Percentiles rank a stretch among this genome's conserved stretches.
These are phyloP conservation scores for Cladochytrium replicatum DNA, from an alignment of 192 early-diverging fungal species.

Conservation along the genomic window DNA sequence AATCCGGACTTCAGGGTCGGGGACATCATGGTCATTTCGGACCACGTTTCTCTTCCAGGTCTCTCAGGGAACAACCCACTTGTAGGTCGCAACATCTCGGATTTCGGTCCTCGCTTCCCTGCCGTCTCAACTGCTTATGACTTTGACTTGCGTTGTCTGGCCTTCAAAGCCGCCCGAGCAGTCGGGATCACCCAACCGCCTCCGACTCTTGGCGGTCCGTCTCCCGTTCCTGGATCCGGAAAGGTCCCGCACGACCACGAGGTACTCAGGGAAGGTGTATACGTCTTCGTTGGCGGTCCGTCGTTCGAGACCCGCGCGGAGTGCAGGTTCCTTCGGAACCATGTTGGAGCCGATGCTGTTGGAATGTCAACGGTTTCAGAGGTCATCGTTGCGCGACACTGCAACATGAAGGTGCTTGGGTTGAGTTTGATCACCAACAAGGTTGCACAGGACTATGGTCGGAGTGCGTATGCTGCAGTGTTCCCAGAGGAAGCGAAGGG, in stretches of 20 bases:
- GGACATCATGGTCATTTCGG: slow-evolving; percentile 69
- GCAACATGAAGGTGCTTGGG: slow-evolving; percentile 70
- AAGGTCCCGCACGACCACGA: slow-evolving; percentile 18
- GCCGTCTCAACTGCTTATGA: slow-evolving; percentile 78
- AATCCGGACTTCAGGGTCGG: slow-evolving; percentile 69
- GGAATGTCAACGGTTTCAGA: slow-evolving; percentile 89
- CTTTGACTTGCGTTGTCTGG: slow-evolving; percentile 60
- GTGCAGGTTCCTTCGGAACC: slow-evolving; percentile 50
- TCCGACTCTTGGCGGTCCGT: background rate
- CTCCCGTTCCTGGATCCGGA: background rate
- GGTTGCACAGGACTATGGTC: slow-evolving; percentile 32
- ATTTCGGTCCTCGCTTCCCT: slow-evolving; percentile 81
- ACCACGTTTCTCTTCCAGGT: slow-evolving; percentile 39
- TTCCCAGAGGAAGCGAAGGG: slow-evolving; percentile 1
- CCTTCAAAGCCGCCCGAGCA: slow-evolving; percentile 49
- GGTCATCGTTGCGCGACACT: slow-evolving; percentile 75
- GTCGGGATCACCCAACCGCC: slow-evolving; percentile 30
- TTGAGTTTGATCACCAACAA: slow-evolving; percentile 71
- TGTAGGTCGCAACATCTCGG: slow-evolving; percentile 70
- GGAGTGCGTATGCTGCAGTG: slow-evolving; percentile 27
- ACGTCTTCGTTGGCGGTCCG: slow-evolving; percentile 79
- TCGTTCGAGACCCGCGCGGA: slow-evolving; percentile 85
- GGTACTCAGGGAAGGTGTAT: slow-evolving; percentile 70
- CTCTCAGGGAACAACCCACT: slow-evolving; percentile 63
- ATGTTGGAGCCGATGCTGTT: slow-evolving; percentile 68